Conservation (phyloP, 108 stramenopile genomes). For the Hondaea fermentalgiana region DNA sequence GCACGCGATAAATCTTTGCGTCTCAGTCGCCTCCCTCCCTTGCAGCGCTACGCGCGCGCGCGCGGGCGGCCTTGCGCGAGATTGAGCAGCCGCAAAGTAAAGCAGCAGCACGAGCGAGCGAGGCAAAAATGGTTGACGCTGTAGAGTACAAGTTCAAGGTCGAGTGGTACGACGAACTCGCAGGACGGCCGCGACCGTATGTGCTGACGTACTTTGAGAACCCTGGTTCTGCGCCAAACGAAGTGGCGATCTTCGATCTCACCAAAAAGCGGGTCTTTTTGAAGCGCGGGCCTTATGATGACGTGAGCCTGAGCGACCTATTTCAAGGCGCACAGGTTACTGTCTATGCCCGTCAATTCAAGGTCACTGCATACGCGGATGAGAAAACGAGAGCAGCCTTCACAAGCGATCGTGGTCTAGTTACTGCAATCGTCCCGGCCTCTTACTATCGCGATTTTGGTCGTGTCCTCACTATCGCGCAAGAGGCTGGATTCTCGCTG, state of each 20-base stretch:
- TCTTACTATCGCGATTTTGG: neutral
- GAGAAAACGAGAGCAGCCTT: neutral
- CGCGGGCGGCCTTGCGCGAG: neutral
- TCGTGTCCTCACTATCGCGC: neutral
- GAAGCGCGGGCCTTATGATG: constrained; percentile 21
- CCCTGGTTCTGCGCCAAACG: neutral
- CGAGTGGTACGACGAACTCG: constrained; percentile 3
- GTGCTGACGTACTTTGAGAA: neutral
- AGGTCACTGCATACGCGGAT: neutral
- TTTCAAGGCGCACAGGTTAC: constrained; percentile 23
- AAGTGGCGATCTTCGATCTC: neutral
- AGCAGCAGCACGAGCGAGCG: neutral
- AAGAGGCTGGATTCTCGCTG: neutral
- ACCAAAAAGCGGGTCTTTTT: neutral
- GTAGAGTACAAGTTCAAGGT: neutral
- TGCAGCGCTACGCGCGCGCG: neutral
- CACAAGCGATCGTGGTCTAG: neutral
- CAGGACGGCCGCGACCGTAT: neutral
- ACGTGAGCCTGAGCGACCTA: neutral
- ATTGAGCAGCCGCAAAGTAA: neutral
- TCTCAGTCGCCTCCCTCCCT: too few species aligned
- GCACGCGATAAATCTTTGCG: too few species aligned
- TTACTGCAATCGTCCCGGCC: neutral
- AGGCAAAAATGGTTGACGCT: neutral
- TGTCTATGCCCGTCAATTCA: neutral